These are phyloP conservation scores for Elaphomyces granulatus DNA, from an alignment of 495 filamentous ascomycete genomes.

Conservation along the genomic window DNA sequence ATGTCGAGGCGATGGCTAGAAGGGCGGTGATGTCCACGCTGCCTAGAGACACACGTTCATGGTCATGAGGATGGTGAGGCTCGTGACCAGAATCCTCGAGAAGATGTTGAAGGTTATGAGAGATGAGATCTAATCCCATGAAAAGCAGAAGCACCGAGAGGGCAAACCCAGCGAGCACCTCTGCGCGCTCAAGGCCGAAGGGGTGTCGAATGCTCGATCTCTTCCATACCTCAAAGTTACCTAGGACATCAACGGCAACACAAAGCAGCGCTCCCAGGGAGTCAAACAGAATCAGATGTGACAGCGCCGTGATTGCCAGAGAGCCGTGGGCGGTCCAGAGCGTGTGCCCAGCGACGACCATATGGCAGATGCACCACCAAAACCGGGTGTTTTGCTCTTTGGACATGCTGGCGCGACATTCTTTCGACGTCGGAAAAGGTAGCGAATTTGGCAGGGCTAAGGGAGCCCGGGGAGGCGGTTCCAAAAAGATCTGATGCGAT, in stretches of 20 bases:
- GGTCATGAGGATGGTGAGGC: conserved; percentile 54
- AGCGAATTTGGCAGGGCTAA: conserved; percentile 84
- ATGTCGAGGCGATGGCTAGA: conserved; percentile 72
- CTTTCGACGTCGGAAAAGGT: conserved; percentile 78
- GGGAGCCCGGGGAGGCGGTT: conserved; percentile 78
- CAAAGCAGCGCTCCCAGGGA: conserved; percentile 86
- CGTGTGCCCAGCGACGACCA: conserved; percentile 63
- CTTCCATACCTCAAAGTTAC: conserved; percentile 97
- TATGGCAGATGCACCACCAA: conserved; percentile 83
- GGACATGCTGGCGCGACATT: conserved; percentile 76
- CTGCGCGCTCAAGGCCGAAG: conserved; percentile 81
- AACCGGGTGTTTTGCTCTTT: conserved; percentile 67
- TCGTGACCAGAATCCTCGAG: conserved; percentile 49
- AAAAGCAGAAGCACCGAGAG: conserved; percentile 91
- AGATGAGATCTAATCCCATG: conserved; percentile 90
- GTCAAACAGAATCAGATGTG: conserved; percentile 88
- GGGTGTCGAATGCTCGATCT: conserved; percentile 84
- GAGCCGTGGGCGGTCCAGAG: conserved; percentile 74
- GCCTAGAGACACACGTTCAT: conserved; percentile 56
- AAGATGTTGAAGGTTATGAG: conserved; percentile 80
- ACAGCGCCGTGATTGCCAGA: conserved; percentile 84
- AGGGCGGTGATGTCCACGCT: conserved; percentile 70
- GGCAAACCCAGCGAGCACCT: conserved; percentile 92
- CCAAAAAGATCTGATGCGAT: conserved; percentile 91
- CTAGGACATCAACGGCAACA: conserved; percentile 78